These are phyloP conservation scores for Rhodotorula diobovata DNA, from an alignment of 768 basidiomycete species.

Conservation along the genomic window DNA sequence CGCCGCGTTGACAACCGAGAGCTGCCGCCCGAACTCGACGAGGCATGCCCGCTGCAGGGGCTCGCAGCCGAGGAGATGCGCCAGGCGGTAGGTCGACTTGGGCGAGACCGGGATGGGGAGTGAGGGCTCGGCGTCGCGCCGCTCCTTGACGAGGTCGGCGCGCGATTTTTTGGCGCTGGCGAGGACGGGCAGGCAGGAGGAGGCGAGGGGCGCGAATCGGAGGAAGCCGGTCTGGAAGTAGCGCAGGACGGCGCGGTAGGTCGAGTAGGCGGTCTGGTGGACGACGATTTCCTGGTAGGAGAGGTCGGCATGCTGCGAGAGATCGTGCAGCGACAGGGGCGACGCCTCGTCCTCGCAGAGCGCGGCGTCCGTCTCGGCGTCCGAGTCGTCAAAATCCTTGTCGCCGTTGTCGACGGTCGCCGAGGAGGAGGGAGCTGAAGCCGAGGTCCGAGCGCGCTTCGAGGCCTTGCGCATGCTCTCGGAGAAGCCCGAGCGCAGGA, in stretches of 20 bases:
- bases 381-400: too few species aligned
- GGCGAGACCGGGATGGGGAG: neutral
- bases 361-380: too few species aligned
- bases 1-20: neutral
- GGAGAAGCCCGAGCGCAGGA: constrained; percentile 1
- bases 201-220: neutral
- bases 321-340: too few species aligned
- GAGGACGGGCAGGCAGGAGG: neutral
- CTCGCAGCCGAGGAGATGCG: neutral
- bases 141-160: too few species aligned
- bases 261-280: neutral
- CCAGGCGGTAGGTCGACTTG: constrained; percentile 16
- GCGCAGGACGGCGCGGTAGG: constrained; percentile 6
- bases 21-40: accelerated
- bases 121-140: neutral
- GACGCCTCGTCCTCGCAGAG: too few species aligned
- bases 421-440: too few species aligned
- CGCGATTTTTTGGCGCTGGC: neutral
- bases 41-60: neutral
- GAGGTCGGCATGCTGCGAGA: neutral
- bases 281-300: neutral
- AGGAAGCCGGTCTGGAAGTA: constrained; percentile 2
- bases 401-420: neutral
- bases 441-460: neutral
- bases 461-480: neutral